A percentile compares a stretch with the other conserved stretches of the same genome.
Evolutionary conservation across 2,329 filamentous ascomycete species (phyloP).

Genomic region (Coleophoma cylindrospora): DNA sequence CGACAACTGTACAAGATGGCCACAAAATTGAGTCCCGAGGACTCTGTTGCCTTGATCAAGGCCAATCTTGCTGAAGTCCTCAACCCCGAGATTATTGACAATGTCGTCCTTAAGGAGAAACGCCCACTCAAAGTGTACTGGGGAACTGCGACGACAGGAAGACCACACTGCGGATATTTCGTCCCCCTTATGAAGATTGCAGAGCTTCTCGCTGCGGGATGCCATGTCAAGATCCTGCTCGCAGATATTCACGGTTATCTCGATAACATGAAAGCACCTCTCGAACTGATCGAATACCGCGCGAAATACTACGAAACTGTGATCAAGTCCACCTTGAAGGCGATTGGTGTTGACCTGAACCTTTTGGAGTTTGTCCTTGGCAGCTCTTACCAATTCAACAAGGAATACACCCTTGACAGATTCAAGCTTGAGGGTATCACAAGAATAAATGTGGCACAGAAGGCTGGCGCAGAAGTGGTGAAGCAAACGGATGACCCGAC

Average conservation of each 20-base stretch:
- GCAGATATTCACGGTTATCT: constrained; percentile 71
- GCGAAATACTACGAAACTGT: constrained; percentile 77
- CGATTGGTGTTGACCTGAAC: constrained; percentile 63
- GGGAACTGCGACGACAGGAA: constrained; percentile 70
- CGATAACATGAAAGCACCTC: constrained; percentile 79
- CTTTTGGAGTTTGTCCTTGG: constrained; percentile 81
- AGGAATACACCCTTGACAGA: constrained; percentile 82
- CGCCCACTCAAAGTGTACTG: constrained; percentile 78
- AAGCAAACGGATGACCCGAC: constrained; percentile 81
- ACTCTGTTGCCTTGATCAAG: constrained; percentile 71
- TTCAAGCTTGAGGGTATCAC: constrained; percentile 57
- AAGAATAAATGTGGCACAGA: constrained; percentile 54
- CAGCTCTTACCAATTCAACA: constrained; percentile 70
- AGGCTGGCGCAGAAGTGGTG: constrained; percentile 88
- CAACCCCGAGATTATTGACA: constrained; percentile 78
- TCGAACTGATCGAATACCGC: constrained; percentile 79
- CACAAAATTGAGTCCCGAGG: constrained; percentile 35
- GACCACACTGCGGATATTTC: constrained; percentile 86
- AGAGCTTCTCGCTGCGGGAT: constrained; percentile 79
- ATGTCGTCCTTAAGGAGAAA: constrained; percentile 63
- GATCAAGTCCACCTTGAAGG: constrained; percentile 74
- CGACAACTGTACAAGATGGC: constrained; percentile 14
- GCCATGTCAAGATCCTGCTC: constrained; percentile 68
- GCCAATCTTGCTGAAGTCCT: constrained; percentile 79
- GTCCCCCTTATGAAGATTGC: constrained; percentile 79